phyloP scores from a whole-genome alignment of 2,329 filamentous ascomycete species.

The Fusarium penzigii region DNA sequence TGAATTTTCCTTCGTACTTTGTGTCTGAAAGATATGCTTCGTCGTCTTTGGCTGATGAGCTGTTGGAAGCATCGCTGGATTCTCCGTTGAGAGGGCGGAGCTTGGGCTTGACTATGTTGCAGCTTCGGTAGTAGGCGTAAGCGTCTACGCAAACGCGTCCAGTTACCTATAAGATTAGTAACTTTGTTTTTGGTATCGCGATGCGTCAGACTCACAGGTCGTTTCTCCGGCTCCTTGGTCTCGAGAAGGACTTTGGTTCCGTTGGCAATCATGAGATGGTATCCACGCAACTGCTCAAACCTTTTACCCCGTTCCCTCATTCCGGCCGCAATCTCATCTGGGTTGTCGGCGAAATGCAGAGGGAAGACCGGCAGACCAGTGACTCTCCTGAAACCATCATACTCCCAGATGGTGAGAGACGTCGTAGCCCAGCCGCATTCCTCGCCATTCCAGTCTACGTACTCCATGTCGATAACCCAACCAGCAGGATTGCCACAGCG shows the following conservation, averaged over 20 bases:
- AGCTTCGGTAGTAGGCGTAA: constrained; percentile 37
- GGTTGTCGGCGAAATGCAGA: constrained; percentile 26
- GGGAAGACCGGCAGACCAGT: constrained; percentile 32
- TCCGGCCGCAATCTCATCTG: constrained; percentile 23
- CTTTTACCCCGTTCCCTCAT: constrained; percentile 34
- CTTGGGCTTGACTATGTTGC: constrained; percentile 31
- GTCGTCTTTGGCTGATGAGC: too few species aligned
- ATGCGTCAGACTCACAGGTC: constrained; percentile 20
- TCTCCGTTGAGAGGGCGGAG: constrained; percentile 15
- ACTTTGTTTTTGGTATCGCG: background rate
- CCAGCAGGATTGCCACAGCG: background rate
- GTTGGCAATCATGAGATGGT: constrained; percentile 31
- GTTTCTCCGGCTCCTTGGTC: constrained; percentile 21
- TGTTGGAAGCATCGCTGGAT: too few species aligned
- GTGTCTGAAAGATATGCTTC: background rate
- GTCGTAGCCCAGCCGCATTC: constrained; percentile 30
- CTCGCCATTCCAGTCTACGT: constrained; percentile 39
- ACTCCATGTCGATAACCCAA: constrained; percentile 35
- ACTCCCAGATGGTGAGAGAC: constrained; percentile 27
- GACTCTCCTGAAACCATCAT: constrained; percentile 29
- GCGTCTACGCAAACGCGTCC: constrained; percentile 38
- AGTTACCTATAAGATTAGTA: constrained; percentile 4
- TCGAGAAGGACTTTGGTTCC: constrained; percentile 33
- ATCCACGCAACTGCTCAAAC: constrained; percentile 36
- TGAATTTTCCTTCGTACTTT: background rate